Conservation (phyloP, 192 early-diverging fungal genomes). For the Backusella tarrabulga region DNA sequence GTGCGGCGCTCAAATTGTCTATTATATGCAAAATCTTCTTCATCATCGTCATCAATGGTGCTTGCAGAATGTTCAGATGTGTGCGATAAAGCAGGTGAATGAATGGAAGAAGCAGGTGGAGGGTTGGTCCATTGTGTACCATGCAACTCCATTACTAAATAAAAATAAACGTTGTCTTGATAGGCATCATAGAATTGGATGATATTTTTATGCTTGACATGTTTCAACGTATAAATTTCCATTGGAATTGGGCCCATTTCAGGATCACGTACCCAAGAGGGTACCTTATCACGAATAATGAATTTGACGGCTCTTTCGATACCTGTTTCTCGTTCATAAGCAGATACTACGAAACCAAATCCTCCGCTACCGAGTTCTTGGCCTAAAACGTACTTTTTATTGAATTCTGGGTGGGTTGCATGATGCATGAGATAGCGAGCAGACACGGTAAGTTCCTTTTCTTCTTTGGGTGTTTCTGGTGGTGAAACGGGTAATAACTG, state of each 20-base stretch:
- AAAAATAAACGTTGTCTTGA: conserved; percentile 47
- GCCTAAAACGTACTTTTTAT: conserved; percentile 1
- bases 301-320: conserved; percentile 75
- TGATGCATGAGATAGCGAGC: conserved; percentile 8
- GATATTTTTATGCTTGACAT: conserved; percentile 61
- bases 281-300: conserved; percentile 58
- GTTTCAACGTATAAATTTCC: conserved; percentile 51
- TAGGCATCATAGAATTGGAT: conserved; percentile 56
- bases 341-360: conserved; percentile 67
- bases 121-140: conserved; percentile 46
- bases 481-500: neutral
- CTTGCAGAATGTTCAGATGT: conserved; percentile 17
- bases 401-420: neutral
- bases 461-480: neutral
- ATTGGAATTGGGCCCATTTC: conserved; percentile 48
- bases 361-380: conserved; percentile 66
- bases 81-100: conserved; percentile 24
- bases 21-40: neutral
- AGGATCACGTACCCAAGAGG: conserved; percentile 47
- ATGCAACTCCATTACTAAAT: conserved; percentile 59
- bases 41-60: conserved; percentile 19
- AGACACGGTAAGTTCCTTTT: neutral
- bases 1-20: conserved; percentile 47
- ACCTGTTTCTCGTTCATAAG: conserved; percentile 45
- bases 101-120: conserved; percentile 2